Conservation (phyloP, 768 basidiomycete species). For the Tulasnella calospora region DNA sequence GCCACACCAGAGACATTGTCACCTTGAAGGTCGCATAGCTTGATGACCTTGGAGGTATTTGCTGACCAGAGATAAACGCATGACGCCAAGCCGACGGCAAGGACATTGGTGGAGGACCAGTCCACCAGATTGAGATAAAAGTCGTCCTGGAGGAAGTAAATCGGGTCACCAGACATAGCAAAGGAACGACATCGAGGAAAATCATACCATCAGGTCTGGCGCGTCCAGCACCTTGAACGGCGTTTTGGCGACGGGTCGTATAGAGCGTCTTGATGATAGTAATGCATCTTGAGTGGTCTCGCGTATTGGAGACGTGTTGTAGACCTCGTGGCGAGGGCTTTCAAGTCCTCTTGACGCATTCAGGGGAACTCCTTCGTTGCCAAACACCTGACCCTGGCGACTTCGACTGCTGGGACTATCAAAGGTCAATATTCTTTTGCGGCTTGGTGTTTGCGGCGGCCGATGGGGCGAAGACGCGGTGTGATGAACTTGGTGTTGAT, state of each 20-base stretch:
- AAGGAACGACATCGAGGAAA: neutral
- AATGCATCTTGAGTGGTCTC: conserved; percentile 76
- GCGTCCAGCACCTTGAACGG: conserved; percentile 97
- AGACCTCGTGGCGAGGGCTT: conserved; percentile 79
- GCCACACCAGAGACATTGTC: conserved; percentile 83
- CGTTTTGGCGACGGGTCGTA: conserved; percentile 84
- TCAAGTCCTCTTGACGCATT: conserved; percentile 49
- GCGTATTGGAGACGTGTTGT: conserved; percentile 85
- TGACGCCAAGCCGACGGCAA: conserved; percentile 85
- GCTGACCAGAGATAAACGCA: conserved; percentile 98
- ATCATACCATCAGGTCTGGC: conserved; percentile 71
- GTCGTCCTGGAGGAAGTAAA: conserved; percentile 54
- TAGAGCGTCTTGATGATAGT: conserved; percentile 73
- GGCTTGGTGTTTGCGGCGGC: conserved; percentile 16
- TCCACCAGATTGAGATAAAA: conserved; percentile 98
- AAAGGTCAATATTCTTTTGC: conserved; percentile 6
- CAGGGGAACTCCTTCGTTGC: conserved; percentile 12
- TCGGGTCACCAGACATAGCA: neutral
- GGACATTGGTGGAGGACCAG: conserved; percentile 92
- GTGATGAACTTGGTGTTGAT: conserved; percentile 22
- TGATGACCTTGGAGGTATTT: conserved; percentile 84
- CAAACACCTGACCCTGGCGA: conserved; percentile 9
- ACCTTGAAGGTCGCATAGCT: conserved; percentile 71
- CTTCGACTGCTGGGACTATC: conserved; percentile 18
- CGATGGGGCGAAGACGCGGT: conserved; percentile 21